Percentiles rank a stretch among this genome's conserved stretches.
phyloP scores from a whole-genome alignment of 1,139 yeast species.

The Taphrina betulina region DNA sequence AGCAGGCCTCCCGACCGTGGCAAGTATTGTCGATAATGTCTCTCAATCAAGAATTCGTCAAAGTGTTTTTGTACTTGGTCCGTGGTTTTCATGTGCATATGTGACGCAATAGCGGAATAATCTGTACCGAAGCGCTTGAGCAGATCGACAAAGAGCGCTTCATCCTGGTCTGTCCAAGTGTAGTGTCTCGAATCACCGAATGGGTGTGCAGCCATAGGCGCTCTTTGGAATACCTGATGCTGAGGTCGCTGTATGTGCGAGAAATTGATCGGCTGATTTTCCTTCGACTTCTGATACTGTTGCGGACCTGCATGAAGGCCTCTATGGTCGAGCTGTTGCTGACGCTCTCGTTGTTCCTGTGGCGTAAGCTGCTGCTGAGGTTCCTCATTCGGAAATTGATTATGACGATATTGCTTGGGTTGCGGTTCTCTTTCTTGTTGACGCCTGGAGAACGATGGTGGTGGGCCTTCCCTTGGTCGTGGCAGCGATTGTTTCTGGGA shows the following conservation, averaged over 20 bases:
- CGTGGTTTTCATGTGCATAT: constrained; percentile 11
- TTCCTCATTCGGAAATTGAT: background rate
- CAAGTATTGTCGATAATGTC: constrained; percentile 23
- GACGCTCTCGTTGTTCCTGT: background rate
- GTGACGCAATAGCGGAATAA: constrained; percentile 16
- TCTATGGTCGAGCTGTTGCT: background rate
- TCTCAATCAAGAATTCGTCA: constrained; percentile 13
- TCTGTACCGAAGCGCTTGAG: constrained; percentile 18
- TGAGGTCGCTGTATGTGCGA: background rate
- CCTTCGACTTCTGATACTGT: background rate
- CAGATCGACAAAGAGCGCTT: constrained; percentile 32
- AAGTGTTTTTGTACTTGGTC: constrained; percentile 25
- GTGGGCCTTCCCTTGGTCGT: background rate
- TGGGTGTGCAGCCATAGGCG: background rate
- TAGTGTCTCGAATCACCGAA: background rate
- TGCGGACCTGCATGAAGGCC: no score
- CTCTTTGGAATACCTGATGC: background rate
- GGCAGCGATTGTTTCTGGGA: background rate
- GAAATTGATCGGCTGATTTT: background rate
- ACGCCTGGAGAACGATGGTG: background rate
- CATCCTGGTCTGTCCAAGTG: constrained; percentile 36
- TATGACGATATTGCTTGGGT: background rate
- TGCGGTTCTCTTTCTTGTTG: background rate
- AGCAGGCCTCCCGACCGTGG: no score
- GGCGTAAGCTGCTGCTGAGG: background rate